Conservation (phyloP, 2,329 filamentous ascomycete species). For the Diaporthe vaccinii region DNA sequence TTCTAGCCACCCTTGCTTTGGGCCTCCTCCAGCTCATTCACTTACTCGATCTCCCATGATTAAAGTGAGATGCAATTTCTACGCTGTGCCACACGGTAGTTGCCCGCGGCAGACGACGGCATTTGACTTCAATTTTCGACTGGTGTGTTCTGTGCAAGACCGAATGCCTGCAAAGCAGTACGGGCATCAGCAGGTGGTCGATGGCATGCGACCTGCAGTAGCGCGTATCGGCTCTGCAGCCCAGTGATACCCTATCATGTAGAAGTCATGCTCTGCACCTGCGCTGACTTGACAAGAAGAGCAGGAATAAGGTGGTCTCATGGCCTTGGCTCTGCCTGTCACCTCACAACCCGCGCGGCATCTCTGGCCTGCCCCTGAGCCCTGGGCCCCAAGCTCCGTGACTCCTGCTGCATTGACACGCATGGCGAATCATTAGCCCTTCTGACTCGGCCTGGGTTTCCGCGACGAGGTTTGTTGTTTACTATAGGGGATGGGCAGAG, state of each 20-base stretch:
- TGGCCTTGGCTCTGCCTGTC: not conserved
- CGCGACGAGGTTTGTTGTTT: not conserved
- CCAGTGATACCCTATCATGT: not conserved
- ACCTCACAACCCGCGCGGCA: slow-evolving; percentile 7
- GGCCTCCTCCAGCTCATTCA: slow-evolving; percentile 31
- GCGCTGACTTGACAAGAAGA: not conserved
- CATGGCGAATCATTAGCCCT: not conserved
- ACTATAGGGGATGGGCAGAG: not conserved
- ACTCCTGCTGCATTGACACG: slow-evolving; percentile 12
- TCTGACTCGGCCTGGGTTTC: slow-evolving; percentile 14
- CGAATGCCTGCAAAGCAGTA: not conserved
- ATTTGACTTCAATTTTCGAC: not conserved
- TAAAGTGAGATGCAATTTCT: slow-evolving; percentile 8
- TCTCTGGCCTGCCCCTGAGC: slow-evolving; percentile 12
- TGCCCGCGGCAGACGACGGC: slow-evolving; percentile 8
- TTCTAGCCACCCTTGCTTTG: slow-evolving; percentile 40
- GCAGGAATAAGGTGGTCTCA: slow-evolving; percentile 1
- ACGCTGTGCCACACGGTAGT: not conserved
- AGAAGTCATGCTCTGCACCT: not conserved
- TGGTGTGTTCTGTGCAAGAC: not conserved
- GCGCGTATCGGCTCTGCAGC: slow-evolving; percentile 17
- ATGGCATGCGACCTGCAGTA: slow-evolving; percentile 24
- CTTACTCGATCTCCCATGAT: not conserved
- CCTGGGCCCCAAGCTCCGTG: not conserved
- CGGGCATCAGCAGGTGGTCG: not conserved